A percentile compares a stretch with the other conserved stretches of the same genome.
Evolutionary conservation across 129 eudicot genomes (phyloP).

Genomic region (Cynara cardunculus): DNA sequence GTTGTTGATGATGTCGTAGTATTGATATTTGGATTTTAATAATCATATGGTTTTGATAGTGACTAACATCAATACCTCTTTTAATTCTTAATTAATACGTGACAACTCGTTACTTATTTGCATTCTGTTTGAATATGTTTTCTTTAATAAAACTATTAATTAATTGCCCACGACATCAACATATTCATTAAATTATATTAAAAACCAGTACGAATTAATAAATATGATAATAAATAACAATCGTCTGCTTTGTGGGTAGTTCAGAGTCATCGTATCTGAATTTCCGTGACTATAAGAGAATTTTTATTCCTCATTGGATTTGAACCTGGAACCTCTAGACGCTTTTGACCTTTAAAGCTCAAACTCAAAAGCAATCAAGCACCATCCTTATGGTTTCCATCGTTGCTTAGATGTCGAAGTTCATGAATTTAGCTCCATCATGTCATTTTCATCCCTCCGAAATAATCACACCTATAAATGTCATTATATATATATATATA

Average conservation of each 20-base stretch:
- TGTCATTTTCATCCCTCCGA: slow-evolving; percentile 14
- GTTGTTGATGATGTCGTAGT: background rate
- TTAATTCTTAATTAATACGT: background rate
- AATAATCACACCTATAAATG: slow-evolving; percentile 4
- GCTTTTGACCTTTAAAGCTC: no score
- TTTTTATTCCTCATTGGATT: no score
- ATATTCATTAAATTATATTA: no score
- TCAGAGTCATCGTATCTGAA: no score
- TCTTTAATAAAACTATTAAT: background rate
- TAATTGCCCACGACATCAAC: background rate
- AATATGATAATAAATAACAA: no score
- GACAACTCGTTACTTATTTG: background rate
- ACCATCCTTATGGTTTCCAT: no score
- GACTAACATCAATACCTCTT: background rate
- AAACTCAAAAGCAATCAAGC: no score
- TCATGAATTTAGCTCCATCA: slow-evolving; percentile 16
- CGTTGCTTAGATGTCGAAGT: slow-evolving; percentile 23
- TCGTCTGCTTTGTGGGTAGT: no score
- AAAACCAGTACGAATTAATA: no score
- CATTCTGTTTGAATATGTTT: background rate
- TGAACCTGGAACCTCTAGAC: no score
- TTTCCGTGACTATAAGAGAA: no score
- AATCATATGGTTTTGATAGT: background rate
- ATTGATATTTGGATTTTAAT: background rate
- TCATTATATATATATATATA: background rate